These are phyloP conservation scores for Heliamphora pulchella DNA, from an alignment of 179 eudicot genomes.

Conservation along the genomic window DNA sequence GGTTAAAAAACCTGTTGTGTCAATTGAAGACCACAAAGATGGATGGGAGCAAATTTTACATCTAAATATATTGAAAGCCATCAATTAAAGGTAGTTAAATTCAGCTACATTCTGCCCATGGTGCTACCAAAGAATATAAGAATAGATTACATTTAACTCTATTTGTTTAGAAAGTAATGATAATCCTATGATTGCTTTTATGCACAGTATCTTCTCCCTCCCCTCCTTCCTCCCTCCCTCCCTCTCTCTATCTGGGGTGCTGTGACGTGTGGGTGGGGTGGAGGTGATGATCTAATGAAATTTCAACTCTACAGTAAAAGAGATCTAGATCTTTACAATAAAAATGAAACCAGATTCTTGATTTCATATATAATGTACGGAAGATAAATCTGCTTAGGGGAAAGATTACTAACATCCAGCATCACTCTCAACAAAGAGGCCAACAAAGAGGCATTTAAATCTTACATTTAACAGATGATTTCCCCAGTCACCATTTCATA, in stretches of 20 bases:
- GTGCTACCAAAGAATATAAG: background rate
- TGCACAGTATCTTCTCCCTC: no score
- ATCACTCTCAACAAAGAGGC: background rate
- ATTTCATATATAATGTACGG: background rate
- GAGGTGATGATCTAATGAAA: no score
- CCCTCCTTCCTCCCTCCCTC: background rate
- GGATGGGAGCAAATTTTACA: background rate
- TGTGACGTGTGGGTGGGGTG: no score
- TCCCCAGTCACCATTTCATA: background rate
- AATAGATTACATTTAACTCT: background rate
- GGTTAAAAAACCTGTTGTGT: slow-evolving; percentile 6
- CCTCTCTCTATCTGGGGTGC: background rate
- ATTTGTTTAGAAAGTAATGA: no score
- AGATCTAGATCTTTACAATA: background rate
- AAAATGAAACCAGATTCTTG: background rate
- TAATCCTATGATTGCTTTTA: no score
- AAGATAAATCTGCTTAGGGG: background rate
- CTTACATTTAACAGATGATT: background rate
- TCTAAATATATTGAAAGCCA: background rate
- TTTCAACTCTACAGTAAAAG: background rate
- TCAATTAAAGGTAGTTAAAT: background rate
- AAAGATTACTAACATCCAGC: background rate
- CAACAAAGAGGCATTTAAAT: background rate
- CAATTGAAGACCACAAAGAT: slow-evolving; percentile 13
- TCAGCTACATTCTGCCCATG: background rate